phyloP scores from a whole-genome alignment of 106 monocot genomes.

The Allium cepa region DNA sequence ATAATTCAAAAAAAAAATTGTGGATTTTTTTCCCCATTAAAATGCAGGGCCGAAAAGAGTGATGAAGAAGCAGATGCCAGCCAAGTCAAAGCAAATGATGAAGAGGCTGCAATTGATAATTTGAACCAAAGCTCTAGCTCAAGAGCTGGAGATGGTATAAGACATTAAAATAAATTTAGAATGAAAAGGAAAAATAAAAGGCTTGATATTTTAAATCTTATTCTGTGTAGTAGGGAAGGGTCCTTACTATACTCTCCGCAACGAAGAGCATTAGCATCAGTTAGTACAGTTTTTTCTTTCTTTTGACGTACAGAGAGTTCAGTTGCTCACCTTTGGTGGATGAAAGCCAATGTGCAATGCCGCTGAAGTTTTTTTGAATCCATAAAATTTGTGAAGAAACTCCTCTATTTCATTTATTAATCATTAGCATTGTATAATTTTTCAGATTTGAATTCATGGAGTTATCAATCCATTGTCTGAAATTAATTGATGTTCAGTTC shows the following conservation, averaged over 20 bases:
- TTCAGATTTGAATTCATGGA: too few relatives aligned
- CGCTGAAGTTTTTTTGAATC: too few relatives aligned
- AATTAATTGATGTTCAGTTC: too few relatives aligned
- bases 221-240: constrained; percentile 11
- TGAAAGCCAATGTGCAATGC: not conserved
- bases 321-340: not conserved
- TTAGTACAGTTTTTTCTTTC: not conserved
- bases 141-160: constrained; percentile 26
- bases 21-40: not conserved
- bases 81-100: constrained; percentile 16
- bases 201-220: not conserved
- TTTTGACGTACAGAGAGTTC: not conserved
- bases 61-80: constrained; percentile 17
- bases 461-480: too few relatives aligned
- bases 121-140: not conserved
- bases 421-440: too few relatives aligned
- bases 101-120: constrained; percentile 14
- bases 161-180: not conserved
- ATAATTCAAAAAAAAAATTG: too few relatives aligned
- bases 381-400: too few relatives aligned
- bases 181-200: not conserved
- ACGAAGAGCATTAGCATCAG: constrained; percentile 3
- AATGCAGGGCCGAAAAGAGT: constrained; percentile 17
- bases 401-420: too few relatives aligned
- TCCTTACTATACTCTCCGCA: constrained; percentile 4